Conservation (phyloP, 2,329 filamentous ascomycete genomes). For the Colletotrichum scovillei region DNA sequence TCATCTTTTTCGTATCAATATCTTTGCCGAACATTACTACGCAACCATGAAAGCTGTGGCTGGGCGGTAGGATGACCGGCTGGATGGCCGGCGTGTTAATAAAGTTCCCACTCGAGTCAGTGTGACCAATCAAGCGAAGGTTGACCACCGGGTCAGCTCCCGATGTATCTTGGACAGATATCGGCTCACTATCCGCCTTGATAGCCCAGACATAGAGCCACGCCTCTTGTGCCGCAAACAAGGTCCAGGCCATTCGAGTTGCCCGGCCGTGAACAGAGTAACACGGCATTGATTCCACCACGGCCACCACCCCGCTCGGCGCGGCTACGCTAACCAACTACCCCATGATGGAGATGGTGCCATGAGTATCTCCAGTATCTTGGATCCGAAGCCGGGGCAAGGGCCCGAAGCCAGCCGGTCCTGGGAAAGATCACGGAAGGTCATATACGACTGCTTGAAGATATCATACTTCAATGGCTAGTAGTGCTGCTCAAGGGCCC, state of each 20-base stretch:
- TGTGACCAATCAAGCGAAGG: not conserved
- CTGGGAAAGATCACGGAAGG: not conserved
- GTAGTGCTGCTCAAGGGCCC: not conserved
- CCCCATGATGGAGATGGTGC: not conserved
- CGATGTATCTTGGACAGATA: not conserved
- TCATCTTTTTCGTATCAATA: not conserved
- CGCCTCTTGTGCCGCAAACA: not conserved
- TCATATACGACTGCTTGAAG: not conserved
- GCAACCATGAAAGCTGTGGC: not conserved
- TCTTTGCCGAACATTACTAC: not conserved
- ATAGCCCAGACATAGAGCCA: not conserved
- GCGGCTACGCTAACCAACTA: not conserved
- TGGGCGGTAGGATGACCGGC: not conserved
- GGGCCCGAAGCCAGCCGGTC: constrained; percentile 13
- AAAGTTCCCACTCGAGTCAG: not conserved
- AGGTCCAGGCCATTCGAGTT: not conserved
- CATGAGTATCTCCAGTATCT: not conserved
- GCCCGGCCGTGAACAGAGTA: not conserved
- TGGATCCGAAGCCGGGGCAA: constrained; percentile 12
- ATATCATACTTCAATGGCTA: constrained; percentile 20
- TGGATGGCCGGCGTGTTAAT: too few species aligned
- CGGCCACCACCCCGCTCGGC: not conserved
- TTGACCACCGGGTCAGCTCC: not conserved
- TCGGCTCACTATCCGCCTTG: not conserved
- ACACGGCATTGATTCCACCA: not conserved